Conservation (phyloP, 495 filamentous ascomycete species). For the Annulohypoxylon stygium region DNA sequence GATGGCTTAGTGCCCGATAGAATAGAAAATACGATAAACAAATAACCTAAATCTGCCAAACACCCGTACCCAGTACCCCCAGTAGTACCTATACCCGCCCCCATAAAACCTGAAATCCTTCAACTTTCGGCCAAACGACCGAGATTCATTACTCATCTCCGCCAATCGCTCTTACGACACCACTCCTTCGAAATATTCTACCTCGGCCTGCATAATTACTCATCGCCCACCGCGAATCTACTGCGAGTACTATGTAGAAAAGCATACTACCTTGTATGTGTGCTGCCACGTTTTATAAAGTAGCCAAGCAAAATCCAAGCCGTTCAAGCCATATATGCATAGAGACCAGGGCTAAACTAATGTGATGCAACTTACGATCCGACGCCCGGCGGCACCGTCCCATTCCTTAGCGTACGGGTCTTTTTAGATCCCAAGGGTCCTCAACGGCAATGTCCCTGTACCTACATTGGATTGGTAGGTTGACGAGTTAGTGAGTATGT, state of each 20-base stretch:
- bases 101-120: conserved; percentile 11
- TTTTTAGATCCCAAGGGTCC: background rate
- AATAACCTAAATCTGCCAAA: background rate
- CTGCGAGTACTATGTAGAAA: background rate
- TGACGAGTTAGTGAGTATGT: background rate
- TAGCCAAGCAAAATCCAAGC: background rate
- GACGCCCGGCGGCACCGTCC: conserved; percentile 12
- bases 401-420: conserved; percentile 16
- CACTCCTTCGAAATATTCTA: background rate
- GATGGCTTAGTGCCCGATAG: conserved; percentile 20
- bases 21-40: background rate
- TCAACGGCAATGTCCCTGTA: conserved; percentile 1
- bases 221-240: background rate
- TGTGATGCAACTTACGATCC: conserved; percentile 25
- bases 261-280: background rate
- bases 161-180: background rate
- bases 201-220: background rate
- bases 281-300: conserved; percentile 7
- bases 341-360: background rate
- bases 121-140: conserved; percentile 17
- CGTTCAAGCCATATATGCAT: background rate
- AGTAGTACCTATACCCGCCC: background rate
- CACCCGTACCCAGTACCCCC: no score
- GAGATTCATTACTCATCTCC: conserved; percentile 32
- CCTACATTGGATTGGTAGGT: background rate